These are phyloP conservation scores for Ustilago hordei DNA, from an alignment of 1,284 basidiomycete genomes.

Conservation along the genomic window DNA sequence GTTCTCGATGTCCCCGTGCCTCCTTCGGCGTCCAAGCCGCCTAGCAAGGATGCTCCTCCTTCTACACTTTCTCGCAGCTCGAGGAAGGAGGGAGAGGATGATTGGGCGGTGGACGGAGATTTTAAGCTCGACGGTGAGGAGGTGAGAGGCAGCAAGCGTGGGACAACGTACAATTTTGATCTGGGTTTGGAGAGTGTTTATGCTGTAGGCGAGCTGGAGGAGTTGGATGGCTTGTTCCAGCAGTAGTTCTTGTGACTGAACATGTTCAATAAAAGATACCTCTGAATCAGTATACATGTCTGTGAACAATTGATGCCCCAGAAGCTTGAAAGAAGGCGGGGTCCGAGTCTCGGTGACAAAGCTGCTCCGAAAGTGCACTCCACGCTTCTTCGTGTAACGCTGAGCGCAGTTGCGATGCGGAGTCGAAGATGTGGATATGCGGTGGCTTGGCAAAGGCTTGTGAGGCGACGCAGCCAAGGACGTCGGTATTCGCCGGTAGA, in stretches of 20 bases:
- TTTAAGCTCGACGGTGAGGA: slow-evolving; percentile 8
- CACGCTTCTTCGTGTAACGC: background rate
- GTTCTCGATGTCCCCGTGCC: slow-evolving; percentile 59
- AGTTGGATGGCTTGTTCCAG: slow-evolving; percentile 52
- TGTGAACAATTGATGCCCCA: background rate
- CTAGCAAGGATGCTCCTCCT: slow-evolving; percentile 36
- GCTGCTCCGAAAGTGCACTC: background rate
- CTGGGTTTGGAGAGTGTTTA: slow-evolving; percentile 70
- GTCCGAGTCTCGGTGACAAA: background rate
- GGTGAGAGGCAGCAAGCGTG: slow-evolving; percentile 55
- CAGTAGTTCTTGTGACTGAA: slow-evolving; percentile 4
- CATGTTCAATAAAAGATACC: background rate
- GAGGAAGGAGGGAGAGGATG: slow-evolving; percentile 14
- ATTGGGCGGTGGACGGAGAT: slow-evolving; percentile 44
- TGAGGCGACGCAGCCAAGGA: background rate
- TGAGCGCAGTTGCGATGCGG: background rate
- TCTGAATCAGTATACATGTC: background rate
- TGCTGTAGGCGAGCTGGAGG: slow-evolving; percentile 57
- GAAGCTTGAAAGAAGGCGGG: no score
- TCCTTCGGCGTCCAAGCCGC: slow-evolving; percentile 32
- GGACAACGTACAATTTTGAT: slow-evolving; percentile 70
- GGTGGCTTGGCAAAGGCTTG: slow-evolving; percentile 2
- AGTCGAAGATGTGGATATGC: background rate
- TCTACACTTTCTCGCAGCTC: slow-evolving; percentile 26
- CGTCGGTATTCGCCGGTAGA: slow-evolving; percentile 8